Evolutionary conservation across 805 yeast species (phyloP).

Genomic region (Phaffomyces antillensis): DNA sequence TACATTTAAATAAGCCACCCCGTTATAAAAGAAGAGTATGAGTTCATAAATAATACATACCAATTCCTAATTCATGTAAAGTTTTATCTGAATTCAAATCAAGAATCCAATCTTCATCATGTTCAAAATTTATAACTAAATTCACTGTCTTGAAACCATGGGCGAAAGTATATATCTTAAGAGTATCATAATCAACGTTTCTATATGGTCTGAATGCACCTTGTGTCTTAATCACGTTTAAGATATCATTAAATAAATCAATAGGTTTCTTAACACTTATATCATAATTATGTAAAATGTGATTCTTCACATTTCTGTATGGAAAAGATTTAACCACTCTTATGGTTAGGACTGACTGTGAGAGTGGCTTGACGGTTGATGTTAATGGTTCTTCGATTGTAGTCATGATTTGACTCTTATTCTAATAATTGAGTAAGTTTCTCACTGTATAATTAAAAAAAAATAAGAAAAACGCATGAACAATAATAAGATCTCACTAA

Average conservation of each 20-base stretch:
- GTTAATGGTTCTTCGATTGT: conserved; percentile 59
- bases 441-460: not conserved
- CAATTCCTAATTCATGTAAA: conserved; percentile 32
- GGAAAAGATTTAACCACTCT: conserved; percentile 89
- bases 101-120: conserved; percentile 71
- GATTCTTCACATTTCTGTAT: conserved; percentile 77
- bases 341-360: conserved; percentile 71
- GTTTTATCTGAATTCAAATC: conserved; percentile 27
- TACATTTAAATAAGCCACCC: not conserved
- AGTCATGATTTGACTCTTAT: conserved; percentile 46
- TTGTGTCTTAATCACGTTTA: conserved; percentile 40
- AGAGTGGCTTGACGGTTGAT: conserved; percentile 56
- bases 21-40: not conserved
- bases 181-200: conserved; percentile 60
- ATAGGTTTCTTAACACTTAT: conserved; percentile 60
- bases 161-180: conserved; percentile 89
- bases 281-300: conserved; percentile 63
- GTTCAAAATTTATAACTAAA: conserved; percentile 81
- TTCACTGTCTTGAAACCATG: conserved; percentile 93
- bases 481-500: no score
- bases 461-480: not conserved
- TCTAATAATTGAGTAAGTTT: not conserved
- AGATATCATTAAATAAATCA: conserved; percentile 49
- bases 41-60: conserved; percentile 27
- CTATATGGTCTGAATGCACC: conserved; percentile 80